phyloP scores from a whole-genome alignment of 768 basidiomycete species.

The Glaciozyma martinii region DNA sequence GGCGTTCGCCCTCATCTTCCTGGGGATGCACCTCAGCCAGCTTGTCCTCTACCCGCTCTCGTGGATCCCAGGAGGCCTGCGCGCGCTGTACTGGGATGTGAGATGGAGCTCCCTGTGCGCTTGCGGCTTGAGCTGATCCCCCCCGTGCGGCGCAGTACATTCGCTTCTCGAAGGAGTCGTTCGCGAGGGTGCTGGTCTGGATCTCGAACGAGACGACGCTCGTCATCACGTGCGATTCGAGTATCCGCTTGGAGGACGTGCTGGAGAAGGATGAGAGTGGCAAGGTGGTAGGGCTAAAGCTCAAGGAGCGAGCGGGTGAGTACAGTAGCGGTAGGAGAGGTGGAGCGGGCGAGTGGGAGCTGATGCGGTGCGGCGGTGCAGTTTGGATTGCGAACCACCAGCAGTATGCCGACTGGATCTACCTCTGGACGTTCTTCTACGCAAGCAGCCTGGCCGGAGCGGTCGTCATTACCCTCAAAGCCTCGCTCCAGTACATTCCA shows the following conservation, averaged over 20 bases:
- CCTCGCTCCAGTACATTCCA: too few species aligned
- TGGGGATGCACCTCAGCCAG: too few species aligned
- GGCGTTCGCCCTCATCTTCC: too few species aligned
- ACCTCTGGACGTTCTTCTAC: too few species aligned
- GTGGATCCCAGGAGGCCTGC: too few species aligned
- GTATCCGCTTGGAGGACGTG: not conserved
- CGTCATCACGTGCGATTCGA: not conserved
- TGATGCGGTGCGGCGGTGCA: not conserved
- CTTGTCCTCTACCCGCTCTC: too few species aligned
- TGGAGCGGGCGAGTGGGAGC: not conserved
- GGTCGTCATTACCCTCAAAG: too few species aligned
- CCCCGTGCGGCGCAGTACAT: not conserved
- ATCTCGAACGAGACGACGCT: not conserved
- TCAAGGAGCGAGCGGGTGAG: not conserved
- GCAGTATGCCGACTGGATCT: constrained; percentile 50
- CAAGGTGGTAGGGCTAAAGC: not conserved
- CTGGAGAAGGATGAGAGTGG: not conserved
- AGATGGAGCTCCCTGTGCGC: too few species aligned
- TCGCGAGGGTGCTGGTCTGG: not conserved
- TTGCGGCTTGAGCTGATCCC: not conserved
- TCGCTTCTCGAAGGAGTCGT: not conserved
- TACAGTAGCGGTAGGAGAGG: not conserved
- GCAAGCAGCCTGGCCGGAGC: too few species aligned
- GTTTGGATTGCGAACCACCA: constrained; percentile 91
- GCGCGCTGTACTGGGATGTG: too few species aligned